A percentile compares a stretch with the other conserved stretches of the same genome.
phyloP scores from a whole-genome alignment of 129 eudicot genomes.

The Flaveria trinervia region DNA sequence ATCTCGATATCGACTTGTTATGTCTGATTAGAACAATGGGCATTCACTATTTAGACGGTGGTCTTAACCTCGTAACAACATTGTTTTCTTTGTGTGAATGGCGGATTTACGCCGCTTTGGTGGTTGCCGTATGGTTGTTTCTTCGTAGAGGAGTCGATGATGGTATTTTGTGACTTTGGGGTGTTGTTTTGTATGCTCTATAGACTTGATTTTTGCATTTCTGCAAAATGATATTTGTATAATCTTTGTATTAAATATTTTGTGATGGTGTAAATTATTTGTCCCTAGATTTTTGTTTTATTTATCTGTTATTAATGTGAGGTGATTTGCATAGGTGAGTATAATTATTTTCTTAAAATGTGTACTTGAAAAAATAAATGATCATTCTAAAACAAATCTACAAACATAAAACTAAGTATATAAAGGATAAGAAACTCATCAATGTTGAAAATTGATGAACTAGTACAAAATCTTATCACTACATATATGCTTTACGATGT shows the following conservation, averaged over 20 bases:
- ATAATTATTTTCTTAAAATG: too few relatives aligned
- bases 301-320: not conserved
- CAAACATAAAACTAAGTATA: too few relatives aligned
- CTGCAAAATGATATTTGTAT: constrained; percentile 2
- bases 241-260: not conserved
- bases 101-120: not conserved
- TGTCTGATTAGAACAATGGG: constrained; percentile 8
- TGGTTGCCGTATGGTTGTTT: not conserved
- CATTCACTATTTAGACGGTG: not conserved
- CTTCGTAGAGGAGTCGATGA: not conserved
- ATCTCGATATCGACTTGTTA: not conserved
- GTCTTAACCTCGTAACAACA: not conserved
- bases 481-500: too few relatives aligned
- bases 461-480: too few relatives aligned
- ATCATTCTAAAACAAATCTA: too few relatives aligned
- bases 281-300: not conserved
- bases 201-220: not conserved
- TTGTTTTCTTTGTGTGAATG: constrained; percentile 5
- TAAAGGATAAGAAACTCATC: too few relatives aligned
- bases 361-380: too few relatives aligned
- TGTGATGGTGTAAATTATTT: not conserved
- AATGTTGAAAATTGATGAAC: too few relatives aligned
- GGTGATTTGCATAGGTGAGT: not conserved
- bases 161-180: not conserved
- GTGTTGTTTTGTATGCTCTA: not conserved